Evolutionary conservation across 2,329 filamentous ascomycete genomes (phyloP), one percentile per base, ranked within the genome.

Genomic region (Trichocomaceae sp.): DNA sequence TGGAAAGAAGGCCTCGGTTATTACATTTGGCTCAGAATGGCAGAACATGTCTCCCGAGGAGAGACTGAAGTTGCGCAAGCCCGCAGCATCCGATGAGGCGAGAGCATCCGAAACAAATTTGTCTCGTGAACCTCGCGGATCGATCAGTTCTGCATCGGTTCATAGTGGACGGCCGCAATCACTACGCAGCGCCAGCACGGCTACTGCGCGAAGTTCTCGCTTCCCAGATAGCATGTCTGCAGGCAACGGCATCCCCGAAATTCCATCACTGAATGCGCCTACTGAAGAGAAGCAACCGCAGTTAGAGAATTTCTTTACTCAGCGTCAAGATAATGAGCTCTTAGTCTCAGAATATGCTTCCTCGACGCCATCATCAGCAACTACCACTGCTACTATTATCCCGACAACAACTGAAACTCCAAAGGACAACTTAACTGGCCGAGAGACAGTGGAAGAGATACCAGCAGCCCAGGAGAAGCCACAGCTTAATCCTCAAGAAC

Each of bases 1-100:
- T 66, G 92, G 93, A 58, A 99, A 97, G 76, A 97, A 99, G 72
- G 93, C 93, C 2, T 96, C 90, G 1, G 88, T 99, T 54, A 89
- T 99, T 62, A 95, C 89, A n/a, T 95, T 99, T 67, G 90, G 91
- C 8, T 84, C 85, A n/a, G 92, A 96, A 63, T 85, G 96, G 75
- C 86, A 92, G 64, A 86, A 81, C 57, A 83, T 91, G 72, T 80
- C 85, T 0, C 79, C 83, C 0, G 88, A 92, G 58, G 87, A 91
- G 64, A 83, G 85, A 37, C 73, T 89, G 42, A 82, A 84, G 55
- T 75, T 85, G 48, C 80, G 84, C 53, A 87, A 75, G 63, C 69
- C 71, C 22, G 69, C 68, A 3, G 68, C 69, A 23, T 63, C 67
- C 3, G 72, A 75, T 31, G 72, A 73, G 44, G 66, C 67, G 1